phyloP scores from a whole-genome alignment of 306 rosid genomes.

The Prunus davidiana region DNA sequence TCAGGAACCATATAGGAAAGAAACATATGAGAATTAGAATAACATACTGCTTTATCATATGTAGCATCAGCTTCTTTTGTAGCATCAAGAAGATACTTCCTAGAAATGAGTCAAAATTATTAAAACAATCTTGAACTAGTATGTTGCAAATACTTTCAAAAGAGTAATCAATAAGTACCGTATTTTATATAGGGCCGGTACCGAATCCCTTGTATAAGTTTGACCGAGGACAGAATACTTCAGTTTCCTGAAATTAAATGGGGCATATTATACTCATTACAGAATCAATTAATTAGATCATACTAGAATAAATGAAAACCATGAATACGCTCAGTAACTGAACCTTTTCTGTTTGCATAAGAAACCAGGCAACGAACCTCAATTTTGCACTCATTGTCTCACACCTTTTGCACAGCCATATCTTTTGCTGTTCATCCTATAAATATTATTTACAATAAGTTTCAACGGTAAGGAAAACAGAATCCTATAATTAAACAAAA shows the following conservation, averaged over 20 bases:
- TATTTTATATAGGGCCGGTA: constrained; percentile 83
- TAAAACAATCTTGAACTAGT: constrained; percentile 6
- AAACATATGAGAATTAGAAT: neutral
- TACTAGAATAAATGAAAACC: neutral
- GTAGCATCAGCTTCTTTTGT: constrained; percentile 86
- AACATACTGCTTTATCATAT: constrained; percentile 82
- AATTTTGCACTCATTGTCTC: constrained; percentile 88
- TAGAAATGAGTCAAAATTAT: constrained; percentile 22
- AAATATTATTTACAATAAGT: constrained; percentile 3
- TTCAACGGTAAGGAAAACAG: constrained; percentile 1
- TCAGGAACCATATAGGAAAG: neutral
- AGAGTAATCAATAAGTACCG: constrained; percentile 38
- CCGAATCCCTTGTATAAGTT: constrained; percentile 80
- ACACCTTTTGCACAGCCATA: constrained; percentile 92
- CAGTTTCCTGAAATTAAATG: constrained; percentile 54
- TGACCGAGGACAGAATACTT: constrained; percentile 68
- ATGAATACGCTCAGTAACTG: neutral
- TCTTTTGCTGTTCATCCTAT: constrained; percentile 84
- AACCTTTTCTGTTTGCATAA: neutral
- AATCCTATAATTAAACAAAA: neutral
- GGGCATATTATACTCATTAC: constrained; percentile 17
- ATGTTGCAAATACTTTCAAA: constrained; percentile 14
- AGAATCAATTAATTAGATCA: neutral
- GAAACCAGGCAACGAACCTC: constrained; percentile 53
- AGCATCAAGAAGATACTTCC: constrained; percentile 87